phyloP scores from a whole-genome alignment of 2,329 filamentous ascomycete genomes.

The Colletotrichum karsti region DNA sequence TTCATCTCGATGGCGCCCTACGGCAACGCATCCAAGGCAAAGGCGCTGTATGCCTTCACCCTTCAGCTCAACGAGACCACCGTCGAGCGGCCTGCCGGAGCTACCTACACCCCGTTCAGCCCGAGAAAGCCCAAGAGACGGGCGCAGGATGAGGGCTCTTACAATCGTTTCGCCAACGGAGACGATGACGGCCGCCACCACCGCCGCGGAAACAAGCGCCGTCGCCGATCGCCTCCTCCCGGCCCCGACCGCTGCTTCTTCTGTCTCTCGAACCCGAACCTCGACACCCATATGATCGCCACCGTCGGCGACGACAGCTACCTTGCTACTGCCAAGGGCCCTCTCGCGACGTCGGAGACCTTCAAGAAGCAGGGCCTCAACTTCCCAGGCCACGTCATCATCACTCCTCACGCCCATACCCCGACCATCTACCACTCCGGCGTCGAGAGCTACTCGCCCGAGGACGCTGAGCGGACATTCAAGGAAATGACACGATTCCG shows the following conservation, averaged over 20 bases:
- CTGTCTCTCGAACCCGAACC: constrained; percentile 86
- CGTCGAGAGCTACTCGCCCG: constrained; percentile 56
- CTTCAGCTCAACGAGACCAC: constrained; percentile 72
- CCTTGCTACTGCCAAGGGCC: constrained; percentile 91
- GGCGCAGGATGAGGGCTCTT: constrained; percentile 54
- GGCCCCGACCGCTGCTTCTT: constrained; percentile 91
- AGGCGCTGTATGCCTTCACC: constrained; percentile 81
- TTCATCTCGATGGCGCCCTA: constrained; percentile 90
- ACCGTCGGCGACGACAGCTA: constrained; percentile 90
- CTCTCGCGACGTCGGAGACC: constrained; percentile 76
- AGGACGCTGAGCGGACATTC: constrained; percentile 68
- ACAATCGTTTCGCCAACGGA: constrained; percentile 62
- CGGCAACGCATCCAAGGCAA: constrained; percentile 80
- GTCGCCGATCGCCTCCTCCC: constrained; percentile 63
- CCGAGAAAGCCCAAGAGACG: constrained; percentile 66
- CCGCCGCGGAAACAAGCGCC: constrained; percentile 52
- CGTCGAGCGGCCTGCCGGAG: constrained; percentile 70
- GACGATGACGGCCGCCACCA: constrained; percentile 49
- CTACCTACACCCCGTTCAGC: constrained; percentile 79
- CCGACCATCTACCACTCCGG: constrained; percentile 77
- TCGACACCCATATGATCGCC: constrained; percentile 87
- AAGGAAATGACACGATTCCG: constrained; percentile 87
- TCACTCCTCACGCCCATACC: constrained; percentile 86
- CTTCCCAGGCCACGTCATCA: constrained; percentile 88
- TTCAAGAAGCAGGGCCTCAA: constrained; percentile 71